Base-by-base conservation (phyloP, 2,329 filamentous ascomycete species). In the Fusarium avenaceum region DNA sequence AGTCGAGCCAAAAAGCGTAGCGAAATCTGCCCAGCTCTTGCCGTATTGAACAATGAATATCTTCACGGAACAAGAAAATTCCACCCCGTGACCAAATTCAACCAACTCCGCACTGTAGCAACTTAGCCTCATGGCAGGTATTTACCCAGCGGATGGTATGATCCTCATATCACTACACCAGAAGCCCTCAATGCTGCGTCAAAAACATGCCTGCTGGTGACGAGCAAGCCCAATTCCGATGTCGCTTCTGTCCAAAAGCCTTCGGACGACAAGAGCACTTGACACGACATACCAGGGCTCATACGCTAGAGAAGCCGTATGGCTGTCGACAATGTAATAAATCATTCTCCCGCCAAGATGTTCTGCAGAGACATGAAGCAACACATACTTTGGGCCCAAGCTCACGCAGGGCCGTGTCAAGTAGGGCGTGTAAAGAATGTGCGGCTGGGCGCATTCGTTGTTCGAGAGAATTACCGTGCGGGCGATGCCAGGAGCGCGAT, bases 251-350 rank as follows among this genome's bases (percentile, higher is more conserved):
- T 38, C 28, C 22, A 8, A 57, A 32, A 13, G 39, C 30, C 13
- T 70, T 70, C 42, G 43, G 58, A 2, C 52, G 67, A 19, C 63
- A 51, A 20, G 67, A 70, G 30, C 67, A 70, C 40, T 39, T 70
- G 13, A 48, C 53, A 17, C 67, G 67, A 4, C 67, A 70, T 51
- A 13, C 44, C n/a, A 62, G 67, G 42, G 38, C 42, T 4, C 67
- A 70, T 32, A 70, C 67, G 4, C 48, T 40, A 6, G 67, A 70
- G 45, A 70, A 65, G n/a, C 67, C 67, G 9, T 70, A 51, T 47
- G 19, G 35, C 6, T 70, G 67, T 15, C 5, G 24, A 2, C 35
- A 58, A 43, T 70, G 67, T 35, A 55, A 40, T 9, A 70, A 70
- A 26, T 62, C 58, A 4, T 70, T 70, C 42, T 55, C 67, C 1